phyloP scores from a whole-genome alignment of 805 yeast genomes.

The Tetrapisispora phaffii region DNA sequence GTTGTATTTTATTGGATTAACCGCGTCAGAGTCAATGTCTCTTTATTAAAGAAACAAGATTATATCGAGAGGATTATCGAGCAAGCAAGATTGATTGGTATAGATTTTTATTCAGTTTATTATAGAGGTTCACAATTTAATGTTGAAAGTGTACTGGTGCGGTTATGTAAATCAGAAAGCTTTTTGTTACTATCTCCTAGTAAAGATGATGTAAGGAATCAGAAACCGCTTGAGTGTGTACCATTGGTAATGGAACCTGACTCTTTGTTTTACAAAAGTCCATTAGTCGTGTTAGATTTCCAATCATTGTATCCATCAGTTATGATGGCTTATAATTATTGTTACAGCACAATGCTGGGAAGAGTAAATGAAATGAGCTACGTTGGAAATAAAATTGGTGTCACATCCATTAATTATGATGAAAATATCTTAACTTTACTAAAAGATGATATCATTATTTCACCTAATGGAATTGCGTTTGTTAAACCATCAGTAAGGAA shows the following conservation, averaged over 20 bases:
- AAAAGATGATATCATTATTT: slow-evolving; percentile 46
- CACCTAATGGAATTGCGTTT: slow-evolving; percentile 85
- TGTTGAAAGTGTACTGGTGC: slow-evolving; percentile 72
- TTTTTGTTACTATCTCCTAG: slow-evolving; percentile 68
- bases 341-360: slow-evolving; percentile 67
- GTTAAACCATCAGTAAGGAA: slow-evolving; percentile 55
- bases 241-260: slow-evolving; percentile 92
- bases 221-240: slow-evolving; percentile 76
- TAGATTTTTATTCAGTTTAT: slow-evolving; percentile 80
- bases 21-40: slow-evolving; percentile 33
- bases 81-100: slow-evolving; percentile 75
- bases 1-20: slow-evolving; percentile 38
- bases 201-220: slow-evolving; percentile 68
- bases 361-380: slow-evolving; percentile 43
- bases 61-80: slow-evolving; percentile 63
- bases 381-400: slow-evolving; percentile 43
- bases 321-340: slow-evolving; percentile 82
- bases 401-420: slow-evolving; percentile 39
- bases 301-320: slow-evolving; percentile 91
- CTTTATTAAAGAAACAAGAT: slow-evolving; percentile 52
- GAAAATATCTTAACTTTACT: slow-evolving; percentile 48
- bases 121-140: slow-evolving; percentile 90
- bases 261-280: slow-evolving; percentile 76
- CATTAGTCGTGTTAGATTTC: slow-evolving; percentile 82
- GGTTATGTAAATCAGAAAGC: slow-evolving; percentile 72